A percentile compares a stretch with the other conserved stretches of the same genome.
phyloP scores from a whole-genome alignment of 805 yeast species.

The Wickerhamiella sergipiensis region DNA sequence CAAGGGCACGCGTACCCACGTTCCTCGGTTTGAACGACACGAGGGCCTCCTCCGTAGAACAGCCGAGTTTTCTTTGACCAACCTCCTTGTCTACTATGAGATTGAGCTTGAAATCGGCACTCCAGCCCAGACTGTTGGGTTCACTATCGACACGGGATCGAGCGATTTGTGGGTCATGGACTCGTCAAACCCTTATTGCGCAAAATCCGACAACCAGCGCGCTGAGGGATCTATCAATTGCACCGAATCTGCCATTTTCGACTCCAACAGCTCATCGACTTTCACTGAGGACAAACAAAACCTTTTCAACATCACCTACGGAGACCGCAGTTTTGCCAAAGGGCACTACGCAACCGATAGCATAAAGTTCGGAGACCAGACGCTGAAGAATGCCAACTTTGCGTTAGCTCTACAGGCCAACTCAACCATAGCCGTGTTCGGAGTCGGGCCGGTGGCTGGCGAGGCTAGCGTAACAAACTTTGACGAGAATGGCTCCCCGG shows the following conservation, averaged over 20 bases:
- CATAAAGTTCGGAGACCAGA: conserved; percentile 34
- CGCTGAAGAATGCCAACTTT: conserved; percentile 25
- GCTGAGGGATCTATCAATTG: neutral
- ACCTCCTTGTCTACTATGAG: conserved; percentile 8
- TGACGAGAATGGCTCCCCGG: neutral
- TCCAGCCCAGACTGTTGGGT: conserved; percentile 34
- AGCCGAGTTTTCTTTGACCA: too few species aligned
- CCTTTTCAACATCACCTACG: conserved; percentile 18
- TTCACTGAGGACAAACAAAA: neutral
- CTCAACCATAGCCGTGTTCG: neutral
- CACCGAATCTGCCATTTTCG: conserved; percentile 6
- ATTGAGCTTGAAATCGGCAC: conserved; percentile 32
- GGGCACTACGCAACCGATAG: conserved; percentile 51
- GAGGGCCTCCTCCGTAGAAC: neutral
- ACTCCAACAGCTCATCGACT: conserved; percentile 13
- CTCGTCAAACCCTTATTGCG: conserved; percentile 2
- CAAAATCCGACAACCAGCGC: neutral
- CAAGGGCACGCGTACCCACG: neutral
- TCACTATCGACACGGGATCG: conserved; percentile 55
- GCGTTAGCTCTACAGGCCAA: neutral
- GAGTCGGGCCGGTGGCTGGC: neutral
- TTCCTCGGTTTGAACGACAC: neutral
- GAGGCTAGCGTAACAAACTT: conserved; percentile 1
- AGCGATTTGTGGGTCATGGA: conserved; percentile 44
- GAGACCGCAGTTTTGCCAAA: conserved; percentile 29